A percentile compares a stretch with the other conserved stretches of the same genome.
Conservation (phyloP, 306 rosid species). For the Trifolium dubium region DNA sequence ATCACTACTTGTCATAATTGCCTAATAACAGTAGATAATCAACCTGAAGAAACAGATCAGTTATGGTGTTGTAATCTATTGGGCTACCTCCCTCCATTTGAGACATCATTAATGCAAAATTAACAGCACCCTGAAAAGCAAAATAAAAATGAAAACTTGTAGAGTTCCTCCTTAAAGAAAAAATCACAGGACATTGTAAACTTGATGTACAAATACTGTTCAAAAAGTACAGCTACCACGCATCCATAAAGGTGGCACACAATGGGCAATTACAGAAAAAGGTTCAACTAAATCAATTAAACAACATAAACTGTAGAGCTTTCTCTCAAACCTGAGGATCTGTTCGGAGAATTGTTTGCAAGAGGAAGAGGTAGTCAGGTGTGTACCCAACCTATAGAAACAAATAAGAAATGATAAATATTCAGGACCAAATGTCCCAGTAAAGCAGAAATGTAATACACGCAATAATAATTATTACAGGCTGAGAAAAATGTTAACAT, state of each 20-base stretch:
- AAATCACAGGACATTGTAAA: slow-evolving; percentile 13
- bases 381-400: slow-evolving; percentile 89
- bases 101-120: slow-evolving; percentile 99
- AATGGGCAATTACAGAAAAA: slow-evolving; percentile 28
- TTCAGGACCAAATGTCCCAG: slow-evolving; percentile 40
- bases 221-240: slow-evolving; percentile 7
- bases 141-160: slow-evolving; percentile 36
- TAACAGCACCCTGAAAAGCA: slow-evolving; percentile 88
- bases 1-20: slow-evolving; percentile 27
- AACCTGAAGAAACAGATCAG: slow-evolving; percentile 99
- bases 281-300: slow-evolving; percentile 26
- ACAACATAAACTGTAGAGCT: slow-evolving; percentile 28
- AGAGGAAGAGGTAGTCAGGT: slow-evolving; percentile 93
- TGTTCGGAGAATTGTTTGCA: slow-evolving; percentile 97
- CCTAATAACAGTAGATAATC: slow-evolving; percentile 37
- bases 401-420: slow-evolving; percentile 42
- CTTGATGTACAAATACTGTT: slow-evolving; percentile 14
- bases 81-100: slow-evolving; percentile 99
- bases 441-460: slow-evolving; percentile 17
- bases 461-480: slow-evolving; percentile 9
- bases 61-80: slow-evolving; percentile 96
- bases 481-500: slow-evolving; percentile 6
- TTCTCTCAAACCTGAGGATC: slow-evolving; percentile 86
- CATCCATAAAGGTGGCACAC: slow-evolving; percentile 13
- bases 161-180: slow-evolving; percentile 10